These are phyloP conservation scores for Immersiporthe knoxdaviesiana DNA, from an alignment of 2,329 filamentous ascomycete species.

Conservation along the genomic window DNA sequence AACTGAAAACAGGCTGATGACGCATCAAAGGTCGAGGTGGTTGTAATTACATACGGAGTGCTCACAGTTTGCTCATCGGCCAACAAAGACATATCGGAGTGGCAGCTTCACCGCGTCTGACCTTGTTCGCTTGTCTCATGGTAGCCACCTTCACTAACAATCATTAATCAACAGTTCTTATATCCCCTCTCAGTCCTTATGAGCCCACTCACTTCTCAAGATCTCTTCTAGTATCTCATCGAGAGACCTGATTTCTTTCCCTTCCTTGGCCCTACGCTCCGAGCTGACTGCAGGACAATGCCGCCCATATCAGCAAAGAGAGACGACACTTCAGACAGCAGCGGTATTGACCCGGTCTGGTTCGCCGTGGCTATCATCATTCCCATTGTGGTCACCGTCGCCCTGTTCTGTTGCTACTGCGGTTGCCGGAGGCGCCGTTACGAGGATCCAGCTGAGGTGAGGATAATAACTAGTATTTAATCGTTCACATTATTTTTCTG, in stretches of 20 bases:
- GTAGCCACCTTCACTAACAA: not conserved
- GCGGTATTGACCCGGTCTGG: slow-evolving; percentile 21
- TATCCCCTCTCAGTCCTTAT: not conserved
- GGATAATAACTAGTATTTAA: not conserved
- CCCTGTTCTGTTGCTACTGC: slow-evolving; percentile 19
- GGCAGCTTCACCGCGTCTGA: not conserved
- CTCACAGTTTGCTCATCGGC: not conserved
- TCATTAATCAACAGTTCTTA: not conserved
- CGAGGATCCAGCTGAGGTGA: not conserved
- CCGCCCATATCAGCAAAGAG: slow-evolving; percentile 8
- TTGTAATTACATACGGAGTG: not conserved
- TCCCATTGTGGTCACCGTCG: slow-evolving; percentile 1
- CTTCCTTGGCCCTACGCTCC: not conserved
- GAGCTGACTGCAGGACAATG: slow-evolving; percentile 1
- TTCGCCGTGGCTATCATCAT: slow-evolving; percentile 21
- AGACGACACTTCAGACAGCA: slow-evolving; percentile 4
- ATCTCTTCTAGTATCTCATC: not conserved
- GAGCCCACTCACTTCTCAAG: too few species aligned
- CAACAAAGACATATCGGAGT: not conserved
- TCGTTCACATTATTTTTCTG: not conserved
- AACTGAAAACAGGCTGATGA: not conserved
- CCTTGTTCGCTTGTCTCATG: not conserved
- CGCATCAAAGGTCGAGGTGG: not conserved
- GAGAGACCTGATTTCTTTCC: not conserved
- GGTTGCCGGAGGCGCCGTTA: slow-evolving; percentile 2